A percentile compares a stretch with the other conserved stretches of the same genome.
phyloP scores from a whole-genome alignment of 257 asterid genomes.

The Cynanchum wilfordii region DNA sequence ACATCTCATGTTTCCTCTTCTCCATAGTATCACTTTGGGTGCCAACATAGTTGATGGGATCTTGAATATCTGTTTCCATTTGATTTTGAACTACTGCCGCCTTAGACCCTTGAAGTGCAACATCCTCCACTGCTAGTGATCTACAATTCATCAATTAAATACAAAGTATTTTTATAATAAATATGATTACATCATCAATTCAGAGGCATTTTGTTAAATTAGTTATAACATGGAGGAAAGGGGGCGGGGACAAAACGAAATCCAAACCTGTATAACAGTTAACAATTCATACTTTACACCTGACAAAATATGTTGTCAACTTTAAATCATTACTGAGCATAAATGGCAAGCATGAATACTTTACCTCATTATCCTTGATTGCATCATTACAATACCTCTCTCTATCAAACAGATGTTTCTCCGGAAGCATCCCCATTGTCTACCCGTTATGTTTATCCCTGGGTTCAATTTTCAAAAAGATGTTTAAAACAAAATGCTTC shows the following conservation, averaged over 20 bases:
- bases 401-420: slow-evolving; percentile 44
- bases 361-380: slow-evolving; percentile 30
- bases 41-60: slow-evolving; percentile 15
- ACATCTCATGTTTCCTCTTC: slow-evolving; percentile 7
- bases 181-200: background rate
- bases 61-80: slow-evolving; percentile 25
- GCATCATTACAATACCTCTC: slow-evolving; percentile 42
- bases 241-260: background rate
- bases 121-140: slow-evolving; percentile 20
- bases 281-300: background rate
- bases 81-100: slow-evolving; percentile 25
- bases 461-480: slow-evolving; percentile 16
- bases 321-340: background rate
- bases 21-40: background rate
- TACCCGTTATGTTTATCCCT: slow-evolving; percentile 48
- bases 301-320: background rate
- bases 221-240: background rate
- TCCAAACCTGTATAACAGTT: background rate
- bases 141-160: slow-evolving; percentile 16
- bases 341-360: background rate
- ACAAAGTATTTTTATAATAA: background rate
- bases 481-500: background rate
- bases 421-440: slow-evolving; percentile 57
- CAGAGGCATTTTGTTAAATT: background rate
- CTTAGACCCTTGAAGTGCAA: slow-evolving; percentile 16